These are phyloP conservation scores for Cinnamomum micranthum DNA, from an alignment of 164 flowering plant genomes.

Conservation along the genomic window DNA sequence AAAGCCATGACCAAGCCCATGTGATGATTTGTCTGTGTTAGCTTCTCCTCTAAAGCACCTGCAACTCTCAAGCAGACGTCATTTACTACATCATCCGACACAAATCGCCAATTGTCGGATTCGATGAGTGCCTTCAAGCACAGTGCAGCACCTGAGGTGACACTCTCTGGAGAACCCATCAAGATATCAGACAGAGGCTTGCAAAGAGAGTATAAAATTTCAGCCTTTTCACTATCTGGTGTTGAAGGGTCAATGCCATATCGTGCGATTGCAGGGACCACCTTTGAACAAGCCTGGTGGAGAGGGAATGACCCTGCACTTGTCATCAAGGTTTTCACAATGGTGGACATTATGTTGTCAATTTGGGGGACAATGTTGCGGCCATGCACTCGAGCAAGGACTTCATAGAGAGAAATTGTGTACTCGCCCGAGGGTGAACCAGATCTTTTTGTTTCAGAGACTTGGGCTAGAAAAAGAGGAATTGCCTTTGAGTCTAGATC, in stretches of 20 bases:
- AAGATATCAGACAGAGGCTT: constrained; percentile 81
- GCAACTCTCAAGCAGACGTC: constrained; percentile 78
- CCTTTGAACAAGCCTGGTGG: constrained; percentile 91
- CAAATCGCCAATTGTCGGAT: constrained; percentile 87
- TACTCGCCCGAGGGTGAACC: constrained; percentile 56
- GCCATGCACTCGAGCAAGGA: constrained; percentile 83
- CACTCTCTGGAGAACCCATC: constrained; percentile 64
- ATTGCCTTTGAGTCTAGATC: constrained; percentile 78
- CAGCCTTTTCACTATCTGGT: constrained; percentile 62
- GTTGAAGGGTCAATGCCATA: constrained; percentile 76
- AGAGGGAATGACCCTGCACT: constrained; percentile 87
- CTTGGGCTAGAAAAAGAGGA: constrained; percentile 79
- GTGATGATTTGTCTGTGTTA: constrained; percentile 69
- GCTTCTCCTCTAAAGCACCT: constrained; percentile 72
- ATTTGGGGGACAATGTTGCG: constrained; percentile 77
- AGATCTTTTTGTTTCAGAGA: constrained; percentile 71
- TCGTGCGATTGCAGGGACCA: constrained; percentile 82
- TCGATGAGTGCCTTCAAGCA: constrained; percentile 86
- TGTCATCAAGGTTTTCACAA: constrained; percentile 62
- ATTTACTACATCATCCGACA: constrained; percentile 77
- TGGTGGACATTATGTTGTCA: constrained; percentile 70
- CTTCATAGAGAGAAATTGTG: constrained; percentile 83
- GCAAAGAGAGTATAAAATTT: constrained; percentile 65
- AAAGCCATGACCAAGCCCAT: constrained; percentile 81
- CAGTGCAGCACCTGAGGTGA: constrained; percentile 84